A percentile compares a stretch with the other conserved stretches of the same genome.
Evolutionary conservation across 1,284 basidiomycete species (phyloP).

Genomic region (Cutaneotrichosporon daszewskae): DNA sequence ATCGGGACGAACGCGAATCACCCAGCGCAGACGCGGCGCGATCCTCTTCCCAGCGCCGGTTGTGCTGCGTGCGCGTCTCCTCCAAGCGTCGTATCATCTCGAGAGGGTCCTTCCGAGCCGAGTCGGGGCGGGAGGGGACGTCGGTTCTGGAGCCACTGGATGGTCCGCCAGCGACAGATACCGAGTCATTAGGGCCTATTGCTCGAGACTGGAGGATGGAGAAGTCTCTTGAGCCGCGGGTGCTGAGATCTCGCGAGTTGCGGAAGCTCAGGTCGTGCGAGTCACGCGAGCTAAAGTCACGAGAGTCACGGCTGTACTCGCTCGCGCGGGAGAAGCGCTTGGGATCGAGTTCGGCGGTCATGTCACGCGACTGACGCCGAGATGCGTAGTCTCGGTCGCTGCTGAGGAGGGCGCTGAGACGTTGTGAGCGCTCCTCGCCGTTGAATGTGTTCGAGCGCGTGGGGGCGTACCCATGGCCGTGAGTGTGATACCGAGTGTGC

Average conservation of each 20-base stretch:
- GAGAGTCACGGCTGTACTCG: too few relatives aligned
- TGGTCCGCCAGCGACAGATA: constrained; percentile 28
- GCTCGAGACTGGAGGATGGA: neutral
- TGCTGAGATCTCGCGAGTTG: neutral
- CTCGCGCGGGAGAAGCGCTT: too few relatives aligned
- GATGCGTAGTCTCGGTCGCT: constrained; percentile 5
- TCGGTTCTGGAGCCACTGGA: too few relatives aligned
- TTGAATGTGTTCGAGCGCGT: neutral
- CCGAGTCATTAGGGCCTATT: constrained; percentile 30
- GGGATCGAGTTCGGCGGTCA: too few relatives aligned
- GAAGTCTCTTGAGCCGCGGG: constrained; percentile 7
- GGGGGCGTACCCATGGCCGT: neutral
- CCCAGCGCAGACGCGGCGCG: constrained; percentile 15
- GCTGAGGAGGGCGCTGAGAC: constrained; percentile 58
- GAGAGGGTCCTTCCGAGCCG: constrained; percentile 33
- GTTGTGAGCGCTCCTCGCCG: constrained; percentile 2
- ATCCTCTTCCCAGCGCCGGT: constrained; percentile 35
- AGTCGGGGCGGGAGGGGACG: neutral
- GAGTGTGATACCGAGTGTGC: constrained; percentile 12
- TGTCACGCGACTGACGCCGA: constrained; percentile 6
- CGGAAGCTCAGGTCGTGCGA: neutral
- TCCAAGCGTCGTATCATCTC: constrained; percentile 36
- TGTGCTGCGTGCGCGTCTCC: constrained; percentile 26
- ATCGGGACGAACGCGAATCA: constrained; percentile 5
- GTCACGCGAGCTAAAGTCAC: neutral